Percentiles rank a stretch among this genome's conserved stretches.
phyloP scores from a whole-genome alignment of 2,329 filamentous ascomycete species.

The Elsinoe necatrix region DNA sequence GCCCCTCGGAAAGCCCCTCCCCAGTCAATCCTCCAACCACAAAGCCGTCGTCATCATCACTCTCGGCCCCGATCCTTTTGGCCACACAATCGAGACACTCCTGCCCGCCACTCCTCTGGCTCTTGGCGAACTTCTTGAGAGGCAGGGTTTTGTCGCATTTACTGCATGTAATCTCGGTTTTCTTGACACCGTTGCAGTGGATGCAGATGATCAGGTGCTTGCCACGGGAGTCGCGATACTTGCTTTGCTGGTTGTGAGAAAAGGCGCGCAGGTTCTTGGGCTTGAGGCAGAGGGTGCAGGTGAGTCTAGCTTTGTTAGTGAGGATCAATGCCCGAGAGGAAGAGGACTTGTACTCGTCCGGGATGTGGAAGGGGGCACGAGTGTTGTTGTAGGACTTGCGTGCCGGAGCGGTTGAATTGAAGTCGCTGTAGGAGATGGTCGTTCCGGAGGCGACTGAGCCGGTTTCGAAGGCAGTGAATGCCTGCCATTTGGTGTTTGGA shows the following conservation, averaged over 20 bases:
- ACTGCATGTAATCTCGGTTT: conserved; percentile 7
- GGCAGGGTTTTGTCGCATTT: conserved; percentile 12
- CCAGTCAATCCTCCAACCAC: not conserved
- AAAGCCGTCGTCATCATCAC: not conserved
- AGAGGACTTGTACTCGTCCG: not conserved
- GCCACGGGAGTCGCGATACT: not conserved
- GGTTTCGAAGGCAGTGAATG: not conserved
- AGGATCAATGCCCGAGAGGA: no score
- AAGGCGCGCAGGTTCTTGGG: conserved; percentile 6
- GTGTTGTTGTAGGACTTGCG: not conserved
- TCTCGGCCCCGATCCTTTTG: not conserved
- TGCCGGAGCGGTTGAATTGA: not conserved
- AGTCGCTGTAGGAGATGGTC: not conserved
- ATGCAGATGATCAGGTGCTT: conserved; percentile 11
- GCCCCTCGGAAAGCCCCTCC: not conserved
- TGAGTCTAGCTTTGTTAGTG: not conserved
- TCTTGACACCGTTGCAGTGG: conserved; percentile 12
- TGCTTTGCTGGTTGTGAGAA: not conserved
- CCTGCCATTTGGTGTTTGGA: not conserved
- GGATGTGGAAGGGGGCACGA: not conserved
- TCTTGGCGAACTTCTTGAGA: conserved; percentile 14
- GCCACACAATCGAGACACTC: conserved; percentile 13
- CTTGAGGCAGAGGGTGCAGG: not conserved
- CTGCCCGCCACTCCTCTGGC: conserved; percentile 6
- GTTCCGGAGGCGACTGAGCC: not conserved